Evolutionary conservation across 2,329 filamentous ascomycete species (phyloP).

Genomic region (Torrubiella hemipterigena): DNA sequence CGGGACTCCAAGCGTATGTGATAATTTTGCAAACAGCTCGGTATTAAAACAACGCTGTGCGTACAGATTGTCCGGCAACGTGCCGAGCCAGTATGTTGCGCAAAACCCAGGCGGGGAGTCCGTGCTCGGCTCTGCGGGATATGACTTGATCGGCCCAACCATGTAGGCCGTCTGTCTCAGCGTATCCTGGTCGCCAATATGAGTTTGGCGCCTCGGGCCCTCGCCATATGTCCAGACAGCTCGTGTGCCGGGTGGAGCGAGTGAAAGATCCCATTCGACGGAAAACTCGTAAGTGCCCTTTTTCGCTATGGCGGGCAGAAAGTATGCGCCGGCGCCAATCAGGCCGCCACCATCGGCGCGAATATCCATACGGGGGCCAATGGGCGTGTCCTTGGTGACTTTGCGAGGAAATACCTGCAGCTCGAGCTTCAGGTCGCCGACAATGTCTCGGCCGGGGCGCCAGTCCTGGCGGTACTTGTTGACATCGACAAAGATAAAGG

Average conservation of each 20-base stretch:
- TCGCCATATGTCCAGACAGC: conserved; percentile 10
- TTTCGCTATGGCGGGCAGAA: conserved; percentile 7
- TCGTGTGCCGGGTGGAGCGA: conserved; percentile 6
- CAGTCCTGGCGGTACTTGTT: conserved; percentile 8
- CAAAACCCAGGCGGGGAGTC: conserved; percentile 1
- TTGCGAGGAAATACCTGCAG: conserved; percentile 8
- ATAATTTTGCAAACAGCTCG: no score
- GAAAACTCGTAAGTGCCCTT: conserved; percentile 4
- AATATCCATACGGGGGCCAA: conserved; percentile 8
- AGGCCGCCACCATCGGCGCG: conserved; percentile 6
- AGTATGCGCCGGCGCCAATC: conserved; percentile 6
- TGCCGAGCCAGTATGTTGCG: conserved; percentile 9
- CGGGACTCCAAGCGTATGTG: conserved; percentile 6
- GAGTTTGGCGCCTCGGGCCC: conserved; percentile 6
- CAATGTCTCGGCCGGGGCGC: conserved; percentile 5
- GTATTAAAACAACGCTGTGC: conserved; percentile 7
- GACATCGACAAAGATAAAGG: conserved; percentile 7
- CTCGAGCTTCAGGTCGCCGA: conserved; percentile 7
- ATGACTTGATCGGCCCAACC: conserved; percentile 8
- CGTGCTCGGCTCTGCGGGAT: conserved; percentile 3
- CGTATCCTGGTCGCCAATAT: conserved; percentile 3
- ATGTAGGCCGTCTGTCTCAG: conserved; percentile 8
- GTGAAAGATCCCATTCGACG: conserved; percentile 8
- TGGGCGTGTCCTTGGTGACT: conserved; percentile 5
- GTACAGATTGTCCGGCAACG: conserved; percentile 6